A percentile compares a stretch with the other conserved stretches of the same genome.
Evolutionary conservation across 2,329 filamentous ascomycete species (phyloP).

Genomic region (Scortechinia acanthostroma): DNA sequence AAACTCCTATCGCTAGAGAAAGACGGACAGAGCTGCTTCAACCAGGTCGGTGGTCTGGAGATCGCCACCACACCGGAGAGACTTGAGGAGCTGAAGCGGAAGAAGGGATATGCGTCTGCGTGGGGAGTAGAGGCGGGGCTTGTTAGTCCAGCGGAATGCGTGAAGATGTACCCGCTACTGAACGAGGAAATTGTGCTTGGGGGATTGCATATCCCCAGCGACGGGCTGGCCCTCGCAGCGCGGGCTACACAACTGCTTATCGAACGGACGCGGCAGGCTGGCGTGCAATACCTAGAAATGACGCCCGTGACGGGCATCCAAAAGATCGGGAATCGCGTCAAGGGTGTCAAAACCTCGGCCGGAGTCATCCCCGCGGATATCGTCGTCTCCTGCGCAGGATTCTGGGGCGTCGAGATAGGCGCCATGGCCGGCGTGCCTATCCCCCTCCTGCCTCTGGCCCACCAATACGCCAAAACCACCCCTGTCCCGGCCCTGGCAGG

Average conservation of each 20-base stretch:
- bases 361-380: conserved; percentile 48
- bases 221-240: conserved; percentile 53
- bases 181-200: conserved; percentile 44
- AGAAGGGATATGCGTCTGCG: conserved; percentile 49
- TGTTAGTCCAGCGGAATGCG: conserved; percentile 40
- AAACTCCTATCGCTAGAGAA: conserved; percentile 45
- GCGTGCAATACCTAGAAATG: conserved; percentile 45
- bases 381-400: conserved; percentile 54
- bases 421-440: conserved; percentile 50
- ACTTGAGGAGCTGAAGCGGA: conserved; percentile 53
- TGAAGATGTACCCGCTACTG: conserved; percentile 42
- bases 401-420: conserved; percentile 61
- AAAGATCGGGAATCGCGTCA: conserved; percentile 35
- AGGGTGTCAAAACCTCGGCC: conserved; percentile 41
- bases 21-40: conserved; percentile 44
- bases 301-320: conserved; percentile 52
- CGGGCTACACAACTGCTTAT: conserved; percentile 55
- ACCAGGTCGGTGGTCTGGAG: conserved; percentile 56
- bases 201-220: conserved; percentile 50
- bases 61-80: conserved; percentile 51
- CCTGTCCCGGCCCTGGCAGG: conserved; percentile 32
- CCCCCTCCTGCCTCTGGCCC: conserved; percentile 51
- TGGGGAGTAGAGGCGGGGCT: conserved; percentile 51
- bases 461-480: conserved; percentile 59
- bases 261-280: conserved; percentile 44